Conservation (phyloP, 257 asterid genomes). For the Lycium ferocissimum region DNA sequence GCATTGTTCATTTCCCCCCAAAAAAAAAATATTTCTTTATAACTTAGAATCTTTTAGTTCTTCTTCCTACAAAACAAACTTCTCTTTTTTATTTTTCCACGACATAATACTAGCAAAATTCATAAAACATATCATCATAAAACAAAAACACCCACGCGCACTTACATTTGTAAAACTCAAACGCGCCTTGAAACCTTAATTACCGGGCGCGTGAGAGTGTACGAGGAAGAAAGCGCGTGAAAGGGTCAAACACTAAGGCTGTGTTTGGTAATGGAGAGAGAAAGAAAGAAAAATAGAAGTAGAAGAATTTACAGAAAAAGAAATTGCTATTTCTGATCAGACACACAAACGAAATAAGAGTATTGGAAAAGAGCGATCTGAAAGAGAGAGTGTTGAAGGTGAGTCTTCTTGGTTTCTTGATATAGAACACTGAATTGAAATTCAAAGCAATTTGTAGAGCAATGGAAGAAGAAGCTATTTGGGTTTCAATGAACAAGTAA, state of each 20-base stretch:
- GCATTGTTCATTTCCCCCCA: not conserved
- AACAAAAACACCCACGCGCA: constrained; percentile 3
- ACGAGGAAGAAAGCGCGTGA: constrained; percentile 16
- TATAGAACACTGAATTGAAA: constrained; percentile 48
- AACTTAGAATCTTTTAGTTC: not conserved
- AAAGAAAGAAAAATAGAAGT: constrained; percentile 22
- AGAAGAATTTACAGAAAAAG: constrained; percentile 21
- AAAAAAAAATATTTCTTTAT: not conserved
- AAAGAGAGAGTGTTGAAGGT: constrained; percentile 46
- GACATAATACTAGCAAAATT: not conserved
- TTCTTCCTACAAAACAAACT: not conserved
- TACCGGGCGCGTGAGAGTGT: not conserved
- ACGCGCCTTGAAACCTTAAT: not conserved
- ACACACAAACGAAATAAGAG: constrained; percentile 55
- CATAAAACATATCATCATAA: not conserved
- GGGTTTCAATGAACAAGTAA: constrained; percentile 64
- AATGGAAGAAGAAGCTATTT: constrained; percentile 56
- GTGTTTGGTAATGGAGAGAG: not conserved
- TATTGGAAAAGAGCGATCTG: constrained; percentile 67
- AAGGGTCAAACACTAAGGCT: not conserved
- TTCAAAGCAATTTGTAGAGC: constrained; percentile 58
- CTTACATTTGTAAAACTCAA: not conserved
- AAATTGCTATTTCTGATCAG: constrained; percentile 45
- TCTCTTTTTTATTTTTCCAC: not conserved
- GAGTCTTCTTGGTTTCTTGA: constrained; percentile 52